Evolutionary conservation across 1,284 basidiomycete species (phyloP).

Genomic region (Trichosporon ovoides): DNA sequence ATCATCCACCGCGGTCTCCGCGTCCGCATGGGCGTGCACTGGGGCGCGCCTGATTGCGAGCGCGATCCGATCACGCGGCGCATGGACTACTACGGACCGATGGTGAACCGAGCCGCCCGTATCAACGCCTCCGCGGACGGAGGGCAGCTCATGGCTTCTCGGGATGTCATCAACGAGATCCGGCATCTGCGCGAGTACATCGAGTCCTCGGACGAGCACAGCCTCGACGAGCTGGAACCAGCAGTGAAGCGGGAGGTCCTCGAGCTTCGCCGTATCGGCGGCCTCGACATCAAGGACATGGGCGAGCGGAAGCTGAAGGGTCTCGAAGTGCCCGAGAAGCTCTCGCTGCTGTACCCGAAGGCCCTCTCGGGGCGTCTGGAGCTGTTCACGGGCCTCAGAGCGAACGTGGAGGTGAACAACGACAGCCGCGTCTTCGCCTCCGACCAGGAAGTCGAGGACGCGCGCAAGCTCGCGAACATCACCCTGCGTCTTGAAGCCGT

Average conservation of each 20-base stretch:
- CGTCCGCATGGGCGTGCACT: constrained; percentile 97
- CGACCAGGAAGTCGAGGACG: constrained; percentile 68
- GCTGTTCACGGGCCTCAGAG: constrained; percentile 52
- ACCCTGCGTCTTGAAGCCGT: constrained; percentile 80
- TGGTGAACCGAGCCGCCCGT: constrained; percentile 87
- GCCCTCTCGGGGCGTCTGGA: constrained; percentile 69
- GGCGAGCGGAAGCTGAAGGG: constrained; percentile 94
- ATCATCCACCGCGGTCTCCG: constrained; percentile 83
- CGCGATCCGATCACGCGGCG: constrained; percentile 87
- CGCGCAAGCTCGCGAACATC: constrained; percentile 68
- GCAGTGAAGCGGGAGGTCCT: constrained; percentile 46
- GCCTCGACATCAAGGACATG: constrained; percentile 64
- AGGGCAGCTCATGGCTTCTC: constrained; percentile 90
- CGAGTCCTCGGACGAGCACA: constrained; percentile 53
- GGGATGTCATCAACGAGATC: constrained; percentile 82
- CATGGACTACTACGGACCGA: constrained; percentile 96
- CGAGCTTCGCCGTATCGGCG: constrained; percentile 61
- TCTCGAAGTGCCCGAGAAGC: constrained; percentile 78
- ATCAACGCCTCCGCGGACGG: constrained; percentile 80
- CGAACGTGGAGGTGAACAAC: constrained; percentile 50
- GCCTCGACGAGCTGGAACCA: constrained; percentile 39
- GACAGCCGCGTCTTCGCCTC: constrained; percentile 53
- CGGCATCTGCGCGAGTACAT: constrained; percentile 50
- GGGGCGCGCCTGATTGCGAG: constrained; percentile 85
- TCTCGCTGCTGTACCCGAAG: constrained; percentile 78